A percentile compares a stretch with the other conserved stretches of the same genome.
Conservation (phyloP, 2,329 filamentous ascomycete species). For the Akanthomyces lecanii region DNA sequence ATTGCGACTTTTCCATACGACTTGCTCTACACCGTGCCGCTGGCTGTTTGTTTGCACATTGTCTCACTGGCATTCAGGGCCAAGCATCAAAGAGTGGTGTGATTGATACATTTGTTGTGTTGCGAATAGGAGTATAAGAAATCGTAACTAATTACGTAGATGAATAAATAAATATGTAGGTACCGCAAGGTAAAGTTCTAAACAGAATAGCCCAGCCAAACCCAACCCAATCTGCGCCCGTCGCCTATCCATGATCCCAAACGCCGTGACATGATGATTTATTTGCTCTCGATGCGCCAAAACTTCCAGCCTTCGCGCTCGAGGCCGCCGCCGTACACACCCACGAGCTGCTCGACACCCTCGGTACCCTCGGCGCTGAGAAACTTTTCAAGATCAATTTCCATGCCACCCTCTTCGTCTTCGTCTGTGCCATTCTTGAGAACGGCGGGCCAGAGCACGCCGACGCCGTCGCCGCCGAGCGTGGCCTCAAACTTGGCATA, state of each 20-base stretch:
- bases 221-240: background rate
- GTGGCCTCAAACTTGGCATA: conserved; percentile 86
- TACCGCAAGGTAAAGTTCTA: conserved; percentile 13
- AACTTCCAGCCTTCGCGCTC: conserved; percentile 82
- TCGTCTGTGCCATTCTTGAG: conserved; percentile 79
- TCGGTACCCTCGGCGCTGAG: conserved; percentile 78
- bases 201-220: background rate
- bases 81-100: too few species aligned
- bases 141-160: background rate
- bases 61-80: too few species aligned
- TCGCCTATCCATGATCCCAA: background rate
- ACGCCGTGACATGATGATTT: conserved; percentile 5
- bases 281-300: conserved; percentile 61
- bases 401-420: conserved; percentile 75
- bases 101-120: too few species aligned
- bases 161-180: background rate
- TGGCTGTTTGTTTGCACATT: background rate
- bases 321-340: conserved; percentile 64
- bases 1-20: background rate
- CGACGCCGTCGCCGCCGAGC: conserved; percentile 87
- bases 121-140: background rate
- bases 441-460: conserved; percentile 89
- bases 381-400: conserved; percentile 84
- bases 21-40: too few species aligned
- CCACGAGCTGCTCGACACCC: conserved; percentile 82